These are phyloP conservation scores for Hirsutella minnesotensis DNA, from an alignment of 2,329 filamentous ascomycete species.

Conservation along the genomic window DNA sequence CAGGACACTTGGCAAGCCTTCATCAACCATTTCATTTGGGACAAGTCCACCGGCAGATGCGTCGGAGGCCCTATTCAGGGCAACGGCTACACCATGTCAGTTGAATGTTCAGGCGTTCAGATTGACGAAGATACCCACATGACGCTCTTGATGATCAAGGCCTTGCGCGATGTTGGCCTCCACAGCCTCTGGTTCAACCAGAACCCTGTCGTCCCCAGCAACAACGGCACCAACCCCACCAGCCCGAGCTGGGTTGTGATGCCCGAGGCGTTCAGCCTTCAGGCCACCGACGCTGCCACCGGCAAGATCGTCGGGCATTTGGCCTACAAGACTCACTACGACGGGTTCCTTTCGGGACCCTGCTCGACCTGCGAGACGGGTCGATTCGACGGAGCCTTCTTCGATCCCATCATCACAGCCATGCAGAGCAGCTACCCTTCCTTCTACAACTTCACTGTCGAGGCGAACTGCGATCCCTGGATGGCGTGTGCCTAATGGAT, in stretches of 20 bases:
- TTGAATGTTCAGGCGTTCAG: constrained; percentile 24
- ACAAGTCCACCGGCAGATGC: constrained; percentile 22
- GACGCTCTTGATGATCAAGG: constrained; percentile 26
- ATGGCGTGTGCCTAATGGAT: constrained; percentile 19
- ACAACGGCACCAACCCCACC: constrained; percentile 15
- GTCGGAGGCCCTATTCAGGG: constrained; percentile 19
- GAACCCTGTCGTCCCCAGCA: constrained; percentile 22
- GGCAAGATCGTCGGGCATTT: constrained; percentile 21
- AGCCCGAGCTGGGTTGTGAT: constrained; percentile 24
- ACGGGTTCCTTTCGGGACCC: constrained; percentile 22
- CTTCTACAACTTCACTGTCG: constrained; percentile 24
- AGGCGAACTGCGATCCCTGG: constrained; percentile 26
- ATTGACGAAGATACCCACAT: constrained; percentile 26
- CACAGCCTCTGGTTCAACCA: constrained; percentile 28
- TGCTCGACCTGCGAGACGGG: constrained; percentile 23
- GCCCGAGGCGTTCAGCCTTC: constrained; percentile 24
- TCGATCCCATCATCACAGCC: constrained; percentile 24
- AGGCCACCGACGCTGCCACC: constrained; percentile 20
- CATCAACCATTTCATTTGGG: constrained; percentile 28
- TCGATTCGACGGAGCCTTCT: constrained; percentile 24
- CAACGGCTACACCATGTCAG: constrained; percentile 23
- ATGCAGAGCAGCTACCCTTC: constrained; percentile 25
- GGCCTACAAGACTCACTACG: constrained; percentile 25
- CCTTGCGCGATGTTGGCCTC: constrained; percentile 23
- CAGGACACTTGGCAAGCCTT: constrained; percentile 25